Evolutionary conservation across 1,139 yeast genomes (phyloP), one percentile per base, ranked within the genome.

Genomic region (Lodderomyces parapsilosis): DNA sequence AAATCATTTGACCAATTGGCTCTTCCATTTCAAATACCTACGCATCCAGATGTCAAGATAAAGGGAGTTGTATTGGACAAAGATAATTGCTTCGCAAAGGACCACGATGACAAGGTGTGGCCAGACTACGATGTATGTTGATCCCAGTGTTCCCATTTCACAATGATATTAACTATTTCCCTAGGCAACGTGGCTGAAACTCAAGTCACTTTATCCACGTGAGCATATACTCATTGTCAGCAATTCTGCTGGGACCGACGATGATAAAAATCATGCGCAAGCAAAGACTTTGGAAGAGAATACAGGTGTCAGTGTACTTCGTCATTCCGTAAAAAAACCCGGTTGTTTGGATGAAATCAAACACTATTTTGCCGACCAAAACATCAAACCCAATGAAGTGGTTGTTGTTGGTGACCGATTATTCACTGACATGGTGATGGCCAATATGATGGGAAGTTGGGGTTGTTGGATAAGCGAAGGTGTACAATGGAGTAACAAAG

Each of bases 61-160:
- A 84, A 80, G 52, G 96, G 94, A 0, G 76, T 93, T 2, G 94
- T 93, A 0, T 71, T 93, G 23, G 99, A 93, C 60, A 93, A 94
- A 61, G 99, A 93, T 63, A 94, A 93, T 60, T 93, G 98, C 58
- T 86, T 93, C 61, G 96, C 99, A 4, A 75, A 77, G 51, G 95
- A 94, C 38, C 86, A 88, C 47, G 86, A 83, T 45, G 86, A 84
- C 53, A 77, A 80, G 47, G 86, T 93, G 2, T 90, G 90, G 88
- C 90, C 87, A 0, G 86, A 67, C 2, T 89, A 90, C 56, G 53
- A 56, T 36, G 66, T 59, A 51, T 43, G 67, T 61, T 24, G 11
- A 23, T 23, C 25, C n/a, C 15, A 9, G 11, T 14, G 9, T 35
- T 13, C 22, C 6, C 20, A 13, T 27, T n/a, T 4, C 5, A 36